A percentile compares a stretch with the other conserved stretches of the same genome.
Conservation (phyloP, 306 rosid species). For the Senna tora region DNA sequence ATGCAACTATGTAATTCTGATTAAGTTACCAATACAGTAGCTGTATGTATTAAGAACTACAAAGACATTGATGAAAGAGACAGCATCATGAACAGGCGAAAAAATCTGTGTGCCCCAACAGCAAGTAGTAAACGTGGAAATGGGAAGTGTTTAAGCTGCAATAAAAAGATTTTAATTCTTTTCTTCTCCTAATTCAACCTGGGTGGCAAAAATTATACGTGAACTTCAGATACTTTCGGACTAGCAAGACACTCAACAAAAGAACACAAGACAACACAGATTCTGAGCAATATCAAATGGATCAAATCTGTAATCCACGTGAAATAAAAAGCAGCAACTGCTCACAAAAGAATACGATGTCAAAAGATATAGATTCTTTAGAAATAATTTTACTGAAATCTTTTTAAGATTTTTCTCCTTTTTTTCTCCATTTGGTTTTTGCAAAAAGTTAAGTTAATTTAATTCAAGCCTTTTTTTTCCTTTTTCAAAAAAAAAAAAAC, state of each 20-base stretch:
- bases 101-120: neutral
- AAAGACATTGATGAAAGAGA: neutral
- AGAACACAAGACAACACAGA: conserved; percentile 11
- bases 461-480: neutral
- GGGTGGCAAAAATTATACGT: neutral
- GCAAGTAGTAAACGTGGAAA: conserved; percentile 21
- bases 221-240: conserved; percentile 12
- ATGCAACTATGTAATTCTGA: conserved; percentile 7
- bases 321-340: conserved; percentile 10
- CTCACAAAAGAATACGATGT: neutral
- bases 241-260: neutral
- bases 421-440: neutral
- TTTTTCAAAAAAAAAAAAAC: conserved; percentile 12
- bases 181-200: neutral
- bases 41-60: neutral
- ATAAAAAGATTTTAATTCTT: neutral
- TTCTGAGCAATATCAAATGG: conserved; percentile 1
- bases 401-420: neutral
- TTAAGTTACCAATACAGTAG: conserved; percentile 17
- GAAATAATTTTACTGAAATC: neutral
- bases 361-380: neutral
- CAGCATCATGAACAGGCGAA: neutral
- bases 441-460: conserved; percentile 1
- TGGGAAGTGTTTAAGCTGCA: neutral
- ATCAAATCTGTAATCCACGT: neutral